These are phyloP conservation scores for Ustilago shanxiensis DNA, from an alignment of 1,284 basidiomycete genomes.

Conservation along the genomic window DNA sequence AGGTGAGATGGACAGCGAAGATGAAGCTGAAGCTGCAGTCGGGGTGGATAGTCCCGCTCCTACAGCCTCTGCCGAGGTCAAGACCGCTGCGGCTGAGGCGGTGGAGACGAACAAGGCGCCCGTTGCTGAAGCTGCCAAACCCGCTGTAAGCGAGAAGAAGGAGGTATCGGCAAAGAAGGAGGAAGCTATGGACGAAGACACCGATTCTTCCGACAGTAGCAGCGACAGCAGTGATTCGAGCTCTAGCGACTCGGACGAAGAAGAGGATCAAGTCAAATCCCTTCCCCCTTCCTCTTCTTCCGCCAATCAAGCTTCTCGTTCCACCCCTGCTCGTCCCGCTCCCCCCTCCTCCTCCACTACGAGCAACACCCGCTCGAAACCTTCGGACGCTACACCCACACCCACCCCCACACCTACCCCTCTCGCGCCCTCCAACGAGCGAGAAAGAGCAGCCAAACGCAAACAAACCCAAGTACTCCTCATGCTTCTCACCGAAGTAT, in stretches of 20 bases:
- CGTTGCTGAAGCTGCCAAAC: slow-evolving; percentile 4
- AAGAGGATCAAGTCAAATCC: slow-evolving; percentile 34
- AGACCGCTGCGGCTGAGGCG: slow-evolving; percentile 4
- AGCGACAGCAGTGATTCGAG: background rate
- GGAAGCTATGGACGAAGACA: slow-evolving; percentile 20
- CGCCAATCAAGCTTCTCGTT: background rate
- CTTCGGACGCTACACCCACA: slow-evolving; percentile 8
- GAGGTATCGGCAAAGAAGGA: slow-evolving; percentile 10
- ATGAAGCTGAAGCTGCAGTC: slow-evolving; percentile 41
- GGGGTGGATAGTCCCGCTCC: slow-evolving; percentile 15
- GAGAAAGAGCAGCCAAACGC: slow-evolving; percentile 51
- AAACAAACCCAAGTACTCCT: slow-evolving; percentile 61
- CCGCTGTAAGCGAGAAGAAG: background rate
- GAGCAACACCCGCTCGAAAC: background rate
- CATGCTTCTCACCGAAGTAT: slow-evolving; percentile 65
- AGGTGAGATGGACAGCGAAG: slow-evolving; percentile 43
- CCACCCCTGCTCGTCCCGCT: background rate
- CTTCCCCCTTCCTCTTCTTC: slow-evolving; percentile 14
- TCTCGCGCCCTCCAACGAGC: background rate
- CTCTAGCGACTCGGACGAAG: slow-evolving; percentile 19
- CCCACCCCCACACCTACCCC: slow-evolving; percentile 19
- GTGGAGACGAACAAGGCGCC: background rate
- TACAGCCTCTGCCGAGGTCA: background rate
- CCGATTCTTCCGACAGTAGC: slow-evolving; percentile 1
- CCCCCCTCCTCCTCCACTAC: background rate